Percentiles rank a stretch among this genome's conserved stretches.
phyloP scores from a whole-genome alignment of 75 land plant genomes.

The Pinus taeda region DNA sequence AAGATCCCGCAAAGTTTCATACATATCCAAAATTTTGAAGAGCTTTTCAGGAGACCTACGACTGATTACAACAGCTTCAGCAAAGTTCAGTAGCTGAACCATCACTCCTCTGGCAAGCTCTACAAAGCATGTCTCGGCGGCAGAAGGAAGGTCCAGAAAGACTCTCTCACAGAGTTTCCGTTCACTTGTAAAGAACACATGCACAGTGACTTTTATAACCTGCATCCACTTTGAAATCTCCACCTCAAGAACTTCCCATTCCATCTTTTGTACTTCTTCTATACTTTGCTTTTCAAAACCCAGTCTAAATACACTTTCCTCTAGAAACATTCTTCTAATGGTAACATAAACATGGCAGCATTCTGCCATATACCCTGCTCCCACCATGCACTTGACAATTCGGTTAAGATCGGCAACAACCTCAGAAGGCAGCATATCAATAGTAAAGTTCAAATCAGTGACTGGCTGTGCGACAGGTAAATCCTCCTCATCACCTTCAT shows the following conservation, averaged over 20 bases:
- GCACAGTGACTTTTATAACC: constrained; percentile 36
- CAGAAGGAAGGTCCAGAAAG: constrained; percentile 34
- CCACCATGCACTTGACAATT: constrained; percentile 68
- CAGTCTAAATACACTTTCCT: constrained; percentile 65
- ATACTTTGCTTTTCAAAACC: constrained; percentile 52
- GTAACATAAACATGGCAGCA: constrained; percentile 50
- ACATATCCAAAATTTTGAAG: constrained; percentile 74
- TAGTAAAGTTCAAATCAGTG: constrained; percentile 43
- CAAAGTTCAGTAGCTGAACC: constrained; percentile 60
- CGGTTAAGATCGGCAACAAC: constrained; percentile 44
- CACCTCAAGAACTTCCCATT: constrained; percentile 51
- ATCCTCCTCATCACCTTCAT: constrained; percentile 16
- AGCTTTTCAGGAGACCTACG: constrained; percentile 65
- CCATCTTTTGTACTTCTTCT: constrained; percentile 51
- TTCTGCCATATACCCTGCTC: constrained; percentile 47
- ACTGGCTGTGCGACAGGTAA: constrained; percentile 58
- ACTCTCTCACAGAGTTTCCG: constrained; percentile 64
- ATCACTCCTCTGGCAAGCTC: constrained; percentile 53
- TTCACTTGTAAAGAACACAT: constrained; percentile 78
- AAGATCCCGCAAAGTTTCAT: constrained; percentile 61
- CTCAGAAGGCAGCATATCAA: constrained; percentile 57
- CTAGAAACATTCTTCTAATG: constrained; percentile 54
- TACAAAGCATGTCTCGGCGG: constrained; percentile 52
- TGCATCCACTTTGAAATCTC: constrained; percentile 70
- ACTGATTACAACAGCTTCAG: constrained; percentile 63